Evolutionary conservation across 495 filamentous ascomycete genomes (phyloP).

Genomic region (Lentithecium fluviatile): DNA sequence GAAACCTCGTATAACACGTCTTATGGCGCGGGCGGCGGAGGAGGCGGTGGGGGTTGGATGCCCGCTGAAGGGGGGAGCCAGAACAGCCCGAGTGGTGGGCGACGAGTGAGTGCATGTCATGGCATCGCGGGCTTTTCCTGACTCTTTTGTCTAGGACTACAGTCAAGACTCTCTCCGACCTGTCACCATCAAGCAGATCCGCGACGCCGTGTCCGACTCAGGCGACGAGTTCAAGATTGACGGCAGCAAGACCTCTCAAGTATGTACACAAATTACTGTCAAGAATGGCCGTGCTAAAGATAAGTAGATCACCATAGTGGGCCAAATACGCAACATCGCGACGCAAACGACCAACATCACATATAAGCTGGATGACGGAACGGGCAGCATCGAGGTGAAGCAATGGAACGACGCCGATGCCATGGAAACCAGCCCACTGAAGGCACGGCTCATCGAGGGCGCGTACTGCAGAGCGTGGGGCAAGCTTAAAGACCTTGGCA

Average conservation of each 20-base stretch:
- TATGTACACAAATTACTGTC: constrained; percentile 32
- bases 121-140: constrained; percentile 30
- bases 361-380: constrained; percentile 94
- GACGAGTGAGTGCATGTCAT: constrained; percentile 40
- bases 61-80: constrained; percentile 49
- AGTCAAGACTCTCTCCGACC: constrained; percentile 76
- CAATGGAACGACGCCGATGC: constrained; percentile 71
- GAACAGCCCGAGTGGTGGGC: constrained; percentile 46
- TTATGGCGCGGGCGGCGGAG: constrained; percentile 60
- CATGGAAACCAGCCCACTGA: constrained; percentile 37
- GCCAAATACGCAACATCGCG: constrained; percentile 82
- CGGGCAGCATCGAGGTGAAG: constrained; percentile 88
- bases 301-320: constrained; percentile 72
- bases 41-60: constrained; percentile 68
- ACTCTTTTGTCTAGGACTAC: constrained; percentile 49
- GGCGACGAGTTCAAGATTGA: constrained; percentile 79
- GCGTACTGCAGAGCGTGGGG: constrained; percentile 83
- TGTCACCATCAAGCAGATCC: constrained; percentile 89
- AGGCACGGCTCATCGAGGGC: constrained; percentile 59
- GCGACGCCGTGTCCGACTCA: constrained; percentile 73
- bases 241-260: constrained; percentile 59
- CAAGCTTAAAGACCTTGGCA: constrained; percentile 70
- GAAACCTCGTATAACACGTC: constrained; percentile 51
- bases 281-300: constrained; percentile 20
- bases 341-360: constrained; percentile 86